These are phyloP conservation scores for Serendipita vermifera DNA, from an alignment of 768 basidiomycete genomes.

Conservation along the genomic window DNA sequence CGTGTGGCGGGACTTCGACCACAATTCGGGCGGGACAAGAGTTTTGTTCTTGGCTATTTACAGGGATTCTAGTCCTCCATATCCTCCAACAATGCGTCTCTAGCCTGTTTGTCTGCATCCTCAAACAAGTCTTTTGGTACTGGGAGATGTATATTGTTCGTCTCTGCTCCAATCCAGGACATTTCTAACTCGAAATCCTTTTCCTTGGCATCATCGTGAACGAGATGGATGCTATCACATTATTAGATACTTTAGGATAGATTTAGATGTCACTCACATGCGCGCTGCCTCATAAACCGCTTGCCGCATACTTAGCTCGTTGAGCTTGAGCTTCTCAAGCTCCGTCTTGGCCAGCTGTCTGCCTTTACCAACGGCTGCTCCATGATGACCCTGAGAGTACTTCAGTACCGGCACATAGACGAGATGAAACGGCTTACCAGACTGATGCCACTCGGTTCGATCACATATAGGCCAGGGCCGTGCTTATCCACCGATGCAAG, in stretches of 20 bases:
- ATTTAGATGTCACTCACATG: conserved; percentile 43
- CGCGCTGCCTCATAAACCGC: conserved; percentile 88
- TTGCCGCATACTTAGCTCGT: conserved; percentile 65
- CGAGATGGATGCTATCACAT: conserved; percentile 71
- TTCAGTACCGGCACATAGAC: not conserved
- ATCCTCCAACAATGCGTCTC: conserved; percentile 60
- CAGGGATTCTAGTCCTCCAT: conserved; percentile 21
- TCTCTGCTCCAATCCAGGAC: conserved; percentile 89
- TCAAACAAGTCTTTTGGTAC: conserved; percentile 76
- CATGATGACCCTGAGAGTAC: conserved; percentile 71
- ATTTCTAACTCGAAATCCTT: conserved; percentile 97
- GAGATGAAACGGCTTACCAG: conserved; percentile 40
- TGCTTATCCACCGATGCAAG: conserved; percentile 79
- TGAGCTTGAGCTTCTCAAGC: conserved; percentile 84
- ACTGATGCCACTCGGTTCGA: conserved; percentile 91
- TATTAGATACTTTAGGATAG: conserved; percentile 3
- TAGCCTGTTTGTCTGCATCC: conserved; percentile 80
- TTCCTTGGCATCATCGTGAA: conserved; percentile 96
- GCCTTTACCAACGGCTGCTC: conserved; percentile 97
- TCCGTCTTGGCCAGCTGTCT: conserved; percentile 96
- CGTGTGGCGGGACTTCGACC: too few species aligned
- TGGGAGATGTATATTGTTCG: conserved; percentile 59
- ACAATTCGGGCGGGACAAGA: too few species aligned
- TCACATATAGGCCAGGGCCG: conserved; percentile 74
- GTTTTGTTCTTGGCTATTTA: too few species aligned